Evolutionary conservation across 2,329 filamentous ascomycete genomes (phyloP), one percentile per base, ranked within the genome.

Genomic region (Apiospora pterosperma): DNA sequence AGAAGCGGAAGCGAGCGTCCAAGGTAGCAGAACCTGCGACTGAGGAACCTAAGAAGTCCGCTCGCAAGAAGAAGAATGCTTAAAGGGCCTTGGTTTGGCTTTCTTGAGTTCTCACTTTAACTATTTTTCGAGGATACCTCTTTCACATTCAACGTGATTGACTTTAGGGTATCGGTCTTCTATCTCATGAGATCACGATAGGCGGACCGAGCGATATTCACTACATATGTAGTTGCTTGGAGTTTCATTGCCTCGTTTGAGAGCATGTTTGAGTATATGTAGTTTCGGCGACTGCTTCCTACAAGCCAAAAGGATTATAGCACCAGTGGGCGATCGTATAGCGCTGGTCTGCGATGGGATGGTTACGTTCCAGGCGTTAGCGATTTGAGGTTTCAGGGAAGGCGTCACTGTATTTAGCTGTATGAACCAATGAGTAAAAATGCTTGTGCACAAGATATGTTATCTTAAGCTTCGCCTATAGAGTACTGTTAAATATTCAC

Each of bases 1-100:
- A 87, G 82, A 90, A 89, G 85, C 82, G 86, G 70, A 84, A 88
- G 77, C 79, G 87, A 65, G 78, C 80, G 11, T 85, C 84, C 70
- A 88, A 88, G 81, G 83, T 79, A 44, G 78, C 78, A 34, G 84
- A 86, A 65, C 75, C 78, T 65, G 78, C 83, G 64, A 77, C 78
- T 69, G 85, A 87, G 73, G 85, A 88, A 74, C 82, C 84, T 67
- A 86, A 86, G 82, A 87, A 86, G 79, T 84, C 82, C 63, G 81
- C 80, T 69, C 83, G 84, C 73, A 87, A 87, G 82, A 87, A 87
- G 84, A 81, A 76, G 71, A 69, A 67, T 62, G 59, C 69, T 78
- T 80, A 79, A 79, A 74, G 75, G 72, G 34, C 16, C 34, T 44
- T 31, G 23, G 62, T 61, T 64, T 31, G 58, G 67, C 66, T 63